Evolutionary conservation across 805 yeast species (phyloP).

Genomic region (Candida koratica): DNA sequence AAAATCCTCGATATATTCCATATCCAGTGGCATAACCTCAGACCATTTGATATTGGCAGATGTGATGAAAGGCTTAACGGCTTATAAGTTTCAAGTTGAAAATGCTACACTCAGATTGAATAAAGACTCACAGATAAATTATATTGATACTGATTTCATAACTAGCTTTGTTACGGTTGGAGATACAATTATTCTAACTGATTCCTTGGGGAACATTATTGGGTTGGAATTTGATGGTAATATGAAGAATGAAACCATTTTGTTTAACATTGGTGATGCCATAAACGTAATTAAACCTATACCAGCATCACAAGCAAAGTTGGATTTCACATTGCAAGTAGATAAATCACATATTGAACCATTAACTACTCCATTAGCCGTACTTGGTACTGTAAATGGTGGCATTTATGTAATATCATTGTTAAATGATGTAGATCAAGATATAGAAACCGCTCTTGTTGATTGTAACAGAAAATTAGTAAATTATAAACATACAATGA

Average conservation of each 20-base stretch:
- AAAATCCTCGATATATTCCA: slow-evolving; percentile 13
- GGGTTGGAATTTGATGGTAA: slow-evolving; percentile 10
- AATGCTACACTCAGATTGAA: not conserved
- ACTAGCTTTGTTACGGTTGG: slow-evolving; percentile 5
- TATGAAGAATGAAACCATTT: slow-evolving; percentile 11
- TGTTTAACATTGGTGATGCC: slow-evolving; percentile 27
- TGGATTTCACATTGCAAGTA: slow-evolving; percentile 11
- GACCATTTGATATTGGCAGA: slow-evolving; percentile 15
- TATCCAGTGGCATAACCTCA: slow-evolving; percentile 6
- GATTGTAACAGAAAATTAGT: slow-evolving; percentile 17
- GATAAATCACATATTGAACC: slow-evolving; percentile 4
- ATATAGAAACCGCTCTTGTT: slow-evolving; percentile 12
- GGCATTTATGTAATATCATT: slow-evolving; percentile 20
- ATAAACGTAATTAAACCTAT: slow-evolving; percentile 21
- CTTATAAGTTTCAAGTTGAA: not conserved
- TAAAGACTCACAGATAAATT: not conserved
- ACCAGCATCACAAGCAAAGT: not conserved
- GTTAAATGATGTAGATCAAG: slow-evolving; percentile 14
- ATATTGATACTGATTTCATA: slow-evolving; percentile 8
- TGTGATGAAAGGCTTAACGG: slow-evolving; percentile 17
- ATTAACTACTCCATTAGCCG: slow-evolving; percentile 9
- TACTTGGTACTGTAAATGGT: slow-evolving; percentile 29
- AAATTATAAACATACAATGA: slow-evolving; percentile 8
- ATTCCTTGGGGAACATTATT: slow-evolving; percentile 28
- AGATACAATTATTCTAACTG: slow-evolving; percentile 19